Conservation (phyloP, 805 yeast species). For the Myxozyma udenii region DNA sequence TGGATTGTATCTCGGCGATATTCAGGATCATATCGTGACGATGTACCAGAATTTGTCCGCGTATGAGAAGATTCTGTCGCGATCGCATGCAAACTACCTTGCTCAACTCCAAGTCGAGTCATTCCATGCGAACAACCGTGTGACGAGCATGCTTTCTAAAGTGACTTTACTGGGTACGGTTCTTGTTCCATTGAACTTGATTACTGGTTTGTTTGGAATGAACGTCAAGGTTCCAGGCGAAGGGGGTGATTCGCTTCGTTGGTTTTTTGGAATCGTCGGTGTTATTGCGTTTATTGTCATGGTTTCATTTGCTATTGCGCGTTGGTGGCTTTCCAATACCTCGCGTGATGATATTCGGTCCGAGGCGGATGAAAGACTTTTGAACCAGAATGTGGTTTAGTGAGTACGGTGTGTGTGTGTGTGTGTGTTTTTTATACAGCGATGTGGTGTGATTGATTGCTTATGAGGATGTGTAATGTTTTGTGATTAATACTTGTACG, state of each 20-base stretch:
- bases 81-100: slow-evolving; percentile 87
- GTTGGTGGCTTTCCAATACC: slow-evolving; percentile 27
- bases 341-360: background rate
- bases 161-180: slow-evolving; percentile 89
- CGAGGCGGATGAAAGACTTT: background rate
- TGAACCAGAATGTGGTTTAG: background rate
- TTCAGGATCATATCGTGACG: slow-evolving; percentile 93
- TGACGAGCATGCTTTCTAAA: slow-evolving; percentile 81
- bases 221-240: slow-evolving; percentile 84
- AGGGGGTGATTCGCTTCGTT: slow-evolving; percentile 43
- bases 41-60: slow-evolving; percentile 89
- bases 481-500: too few species aligned
- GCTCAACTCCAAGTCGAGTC: slow-evolving; percentile 94
- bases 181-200: slow-evolving; percentile 80
- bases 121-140: slow-evolving; percentile 77
- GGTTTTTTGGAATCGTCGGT: slow-evolving; percentile 71
- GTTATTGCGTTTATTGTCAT: slow-evolving; percentile 46
- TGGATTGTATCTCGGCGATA: slow-evolving; percentile 89
- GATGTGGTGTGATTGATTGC: too few species aligned
- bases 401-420: too few species aligned
- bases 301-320: slow-evolving; percentile 43
- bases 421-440: too few species aligned
- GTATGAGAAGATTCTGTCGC: slow-evolving; percentile 87
- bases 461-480: too few species aligned
- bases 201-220: slow-evolving; percentile 95